Evolutionary conservation across 2,329 filamentous ascomycete genomes (phyloP).

Genomic region (Calonectria pseudoturangicola): DNA sequence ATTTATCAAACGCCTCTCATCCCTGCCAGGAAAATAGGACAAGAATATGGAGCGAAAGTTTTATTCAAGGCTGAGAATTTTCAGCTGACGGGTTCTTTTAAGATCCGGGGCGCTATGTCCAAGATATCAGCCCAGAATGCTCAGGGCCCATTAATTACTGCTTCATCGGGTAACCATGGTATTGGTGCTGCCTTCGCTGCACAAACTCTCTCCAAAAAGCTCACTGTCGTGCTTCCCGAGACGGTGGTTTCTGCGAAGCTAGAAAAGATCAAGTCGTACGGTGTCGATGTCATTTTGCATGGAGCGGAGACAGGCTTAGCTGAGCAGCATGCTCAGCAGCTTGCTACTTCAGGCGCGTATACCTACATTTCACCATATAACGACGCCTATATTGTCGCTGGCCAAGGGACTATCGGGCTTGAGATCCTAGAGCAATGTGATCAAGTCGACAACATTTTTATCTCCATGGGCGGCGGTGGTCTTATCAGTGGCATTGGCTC

Average conservation of each 20-base stretch:
- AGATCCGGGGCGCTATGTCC: conserved; percentile 52
- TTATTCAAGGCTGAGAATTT: conserved; percentile 54
- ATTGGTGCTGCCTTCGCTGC: conserved; percentile 9
- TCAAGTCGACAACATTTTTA: conserved; percentile 14
- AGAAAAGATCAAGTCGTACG: conserved; percentile 17
- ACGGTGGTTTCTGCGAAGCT: conserved; percentile 7
- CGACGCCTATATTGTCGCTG: conserved; percentile 2
- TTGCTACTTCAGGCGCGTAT: background rate
- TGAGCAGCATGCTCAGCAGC: background rate
- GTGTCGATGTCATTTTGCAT: conserved; percentile 13
- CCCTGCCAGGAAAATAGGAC: conserved; percentile 1
- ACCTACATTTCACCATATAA: conserved; percentile 15
- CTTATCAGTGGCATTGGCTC: conserved; percentile 16
- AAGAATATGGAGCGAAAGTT: conserved; percentile 1
- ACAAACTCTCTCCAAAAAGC: background rate
- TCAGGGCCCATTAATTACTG: conserved; percentile 42
- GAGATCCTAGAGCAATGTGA: conserved; percentile 14
- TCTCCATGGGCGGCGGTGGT: conserved; percentile 10
- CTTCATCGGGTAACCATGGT: conserved; percentile 11
- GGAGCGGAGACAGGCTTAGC: conserved; percentile 3
- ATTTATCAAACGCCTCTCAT: conserved; percentile 12
- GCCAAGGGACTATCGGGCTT: conserved; percentile 12
- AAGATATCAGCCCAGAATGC: conserved; percentile 46
- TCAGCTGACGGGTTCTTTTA: conserved; percentile 54
- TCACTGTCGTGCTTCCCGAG: background rate